Base-by-base conservation (phyloP, 371 early-diverging fungal species). In the Funneliformis caledonium region DNA sequence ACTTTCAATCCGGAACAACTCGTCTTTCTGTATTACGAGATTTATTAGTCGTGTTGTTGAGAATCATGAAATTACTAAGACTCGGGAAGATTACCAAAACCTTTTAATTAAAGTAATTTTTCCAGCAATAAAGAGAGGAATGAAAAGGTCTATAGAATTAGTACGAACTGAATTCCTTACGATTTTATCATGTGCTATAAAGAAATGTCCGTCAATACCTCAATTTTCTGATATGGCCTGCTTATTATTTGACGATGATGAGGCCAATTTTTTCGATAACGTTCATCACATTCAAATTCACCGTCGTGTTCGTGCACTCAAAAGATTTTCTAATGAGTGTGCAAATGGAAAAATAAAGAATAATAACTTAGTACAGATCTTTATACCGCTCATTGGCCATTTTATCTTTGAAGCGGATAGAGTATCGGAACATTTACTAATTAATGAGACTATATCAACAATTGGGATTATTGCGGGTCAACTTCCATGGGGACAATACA, bases 281-380 rank as follows among this genome's bases (percentile, higher is more conserved):
- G 89, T 98, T 73, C 91, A 94, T 81, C 99, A 99, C 83, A 89
- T 98, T 82, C 99, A 99, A 87, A 82, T 92, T 9, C 97, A 98
- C 84, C 93, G 98, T 78, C 95, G 98, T 76, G 81, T 91, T 16
- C 92, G 96, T 73, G 96, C 98, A 0, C 82, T 98, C 74, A 85
- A 86, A 64, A 91, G 96, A 33, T 89, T 98, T 76, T 88, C 92
- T 11, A 92, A 92, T 12, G 83, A 85, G 50, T 87, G 87, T 37
- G 81, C 85, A 6, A 79, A 81, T 48, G 87, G 86, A 26, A 78
- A 82, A 26, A 85, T 93, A 68, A 87, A 88, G 33, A 82, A 91
- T 3, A 73, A 88, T 2, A 92, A 90, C 22, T 85, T 96, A 72
- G 88, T 91, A 22, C 88, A 90, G 76, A 88, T 98, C 62, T 94